Percentiles rank a stretch among this genome's conserved stretches.
phyloP scores from a whole-genome alignment of 495 filamentous ascomycete species.

The Echria macrotheca region DNA sequence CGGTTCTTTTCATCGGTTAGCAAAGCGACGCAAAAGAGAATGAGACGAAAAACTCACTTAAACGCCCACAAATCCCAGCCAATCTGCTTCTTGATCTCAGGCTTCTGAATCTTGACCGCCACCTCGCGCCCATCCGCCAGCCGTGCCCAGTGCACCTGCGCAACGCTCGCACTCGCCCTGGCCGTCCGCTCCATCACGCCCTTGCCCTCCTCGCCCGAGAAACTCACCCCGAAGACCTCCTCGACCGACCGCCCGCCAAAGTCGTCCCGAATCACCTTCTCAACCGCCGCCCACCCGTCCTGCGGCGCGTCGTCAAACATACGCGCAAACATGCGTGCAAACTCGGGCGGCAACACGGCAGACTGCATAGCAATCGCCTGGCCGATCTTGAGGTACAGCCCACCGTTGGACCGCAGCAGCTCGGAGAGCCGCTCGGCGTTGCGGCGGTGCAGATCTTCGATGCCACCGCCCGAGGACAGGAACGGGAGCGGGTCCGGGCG shows the following conservation, averaged over 20 bases:
- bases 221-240: constrained; percentile 85
- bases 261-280: constrained; percentile 80
- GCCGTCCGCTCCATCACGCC: constrained; percentile 86
- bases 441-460: constrained; percentile 68
- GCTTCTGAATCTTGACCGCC: constrained; percentile 94
- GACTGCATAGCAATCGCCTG: constrained; percentile 99
- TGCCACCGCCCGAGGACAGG: constrained; percentile 53
- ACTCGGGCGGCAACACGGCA: constrained; percentile 85
- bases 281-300: constrained; percentile 84
- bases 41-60: constrained; percentile 53
- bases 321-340: constrained; percentile 86
- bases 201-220: constrained; percentile 54
- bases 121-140: constrained; percentile 81
- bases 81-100: constrained; percentile 83
- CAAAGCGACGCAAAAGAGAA: neutral
- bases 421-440: constrained; percentile 77
- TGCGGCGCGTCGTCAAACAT: constrained; percentile 99
- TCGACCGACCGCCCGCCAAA: constrained; percentile 74
- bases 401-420: constrained; percentile 78
- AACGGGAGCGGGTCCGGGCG: constrained; percentile 56
- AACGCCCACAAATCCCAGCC: constrained; percentile 94
- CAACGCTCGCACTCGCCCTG: constrained; percentile 83
- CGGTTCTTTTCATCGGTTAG: constrained; percentile 47
- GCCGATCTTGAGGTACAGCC: constrained; percentile 94
- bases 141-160: constrained; percentile 93